Evolutionary conservation across 495 filamentous ascomycete species (phyloP).

Genomic region (Penicillium roqueforti): DNA sequence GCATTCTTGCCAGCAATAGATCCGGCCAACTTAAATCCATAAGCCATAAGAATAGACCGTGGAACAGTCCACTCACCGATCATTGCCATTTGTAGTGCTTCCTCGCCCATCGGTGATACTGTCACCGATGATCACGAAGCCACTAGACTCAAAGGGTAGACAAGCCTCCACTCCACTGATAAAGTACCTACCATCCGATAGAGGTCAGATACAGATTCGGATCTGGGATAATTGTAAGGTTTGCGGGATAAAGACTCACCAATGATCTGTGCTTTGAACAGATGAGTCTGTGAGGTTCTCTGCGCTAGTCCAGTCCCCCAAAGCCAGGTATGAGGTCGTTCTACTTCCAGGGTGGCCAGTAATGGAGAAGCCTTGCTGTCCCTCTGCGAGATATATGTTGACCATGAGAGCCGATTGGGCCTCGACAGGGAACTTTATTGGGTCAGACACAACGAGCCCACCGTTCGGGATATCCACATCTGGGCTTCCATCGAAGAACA

Average conservation of each 20-base stretch:
- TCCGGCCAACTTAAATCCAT: slow-evolving; percentile 58
- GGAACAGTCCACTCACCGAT: slow-evolving; percentile 43
- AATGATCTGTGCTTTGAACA: slow-evolving; percentile 25
- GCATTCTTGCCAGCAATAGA: slow-evolving; percentile 54
- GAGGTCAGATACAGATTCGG: not conserved
- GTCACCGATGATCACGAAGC: slow-evolving; percentile 64
- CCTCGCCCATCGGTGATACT: slow-evolving; percentile 71
- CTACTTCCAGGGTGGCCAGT: slow-evolving; percentile 66
- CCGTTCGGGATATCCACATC: slow-evolving; percentile 54
- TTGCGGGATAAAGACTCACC: slow-evolving; percentile 15
- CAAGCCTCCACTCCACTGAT: slow-evolving; percentile 58
- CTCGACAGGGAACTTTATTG: slow-evolving; percentile 51
- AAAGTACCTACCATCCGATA: slow-evolving; percentile 53
- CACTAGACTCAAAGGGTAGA: slow-evolving; percentile 36
- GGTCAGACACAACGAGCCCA: slow-evolving; percentile 59
- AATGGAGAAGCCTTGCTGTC: slow-evolving; percentile 54
- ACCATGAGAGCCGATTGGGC: slow-evolving; percentile 51
- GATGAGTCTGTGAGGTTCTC: slow-evolving; percentile 40
- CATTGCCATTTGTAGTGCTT: slow-evolving; percentile 59
- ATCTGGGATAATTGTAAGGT: not conserved
- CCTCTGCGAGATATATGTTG: slow-evolving; percentile 53
- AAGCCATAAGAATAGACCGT: not conserved
- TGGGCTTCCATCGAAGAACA: slow-evolving; percentile 43
- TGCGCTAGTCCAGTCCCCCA: slow-evolving; percentile 51
- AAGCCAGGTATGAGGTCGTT: slow-evolving; percentile 55